Base-by-base conservation (phyloP, 2,329 filamentous ascomycete genomes). In the Fusarium dimerum region DNA sequence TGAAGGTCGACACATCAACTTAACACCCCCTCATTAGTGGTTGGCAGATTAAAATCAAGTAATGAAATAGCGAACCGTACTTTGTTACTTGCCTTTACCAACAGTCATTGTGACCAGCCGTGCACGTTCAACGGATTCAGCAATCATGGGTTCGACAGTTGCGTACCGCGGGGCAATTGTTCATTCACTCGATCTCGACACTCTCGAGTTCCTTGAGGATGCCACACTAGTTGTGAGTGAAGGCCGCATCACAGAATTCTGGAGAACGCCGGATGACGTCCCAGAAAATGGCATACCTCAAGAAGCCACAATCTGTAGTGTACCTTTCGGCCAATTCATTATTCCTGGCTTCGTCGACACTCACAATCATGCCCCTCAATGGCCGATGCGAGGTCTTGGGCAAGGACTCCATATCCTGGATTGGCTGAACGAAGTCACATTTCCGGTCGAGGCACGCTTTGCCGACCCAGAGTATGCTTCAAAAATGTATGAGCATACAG, bases 321-420 rank as follows among this genome's bases (percentile, higher is more conserved):
- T 40, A 15, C 12, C 42, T 82, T 85, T 60, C 66, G 85, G 40
- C 20, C 69, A 81, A 43, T 83, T 86, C 60, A 67, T 85, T 44
- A 77, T 84, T 51, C 83, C 83, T 0, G 82, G 82, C 41, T 80
- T 85, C 60, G 72, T 88, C 48, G 85, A 88, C 70, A 87, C 84
- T 1, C 86, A 88, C 69, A 86, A 85, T 59, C 86, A 89, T 63
- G 85, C 85, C 1, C 85, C 85, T 38, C 78, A 82, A 59, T 80
- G 75, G 74, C 68, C 74, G 18, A 73, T 76, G 67, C 71, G 76
- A 18, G 76, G 78, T 20, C 68, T 79, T 10, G 76, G 76, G 11
- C 76, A 79, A 60, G 72, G 78, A 52, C 70, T 79, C 66, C 75
- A 81, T 56, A 79, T 82, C 53, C 71, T 86, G 10, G 80, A 87